Percentiles rank a stretch among this genome's conserved stretches.
Conservation (phyloP, 2,329 filamentous ascomycete species). For the Microdochium nivale region DNA sequence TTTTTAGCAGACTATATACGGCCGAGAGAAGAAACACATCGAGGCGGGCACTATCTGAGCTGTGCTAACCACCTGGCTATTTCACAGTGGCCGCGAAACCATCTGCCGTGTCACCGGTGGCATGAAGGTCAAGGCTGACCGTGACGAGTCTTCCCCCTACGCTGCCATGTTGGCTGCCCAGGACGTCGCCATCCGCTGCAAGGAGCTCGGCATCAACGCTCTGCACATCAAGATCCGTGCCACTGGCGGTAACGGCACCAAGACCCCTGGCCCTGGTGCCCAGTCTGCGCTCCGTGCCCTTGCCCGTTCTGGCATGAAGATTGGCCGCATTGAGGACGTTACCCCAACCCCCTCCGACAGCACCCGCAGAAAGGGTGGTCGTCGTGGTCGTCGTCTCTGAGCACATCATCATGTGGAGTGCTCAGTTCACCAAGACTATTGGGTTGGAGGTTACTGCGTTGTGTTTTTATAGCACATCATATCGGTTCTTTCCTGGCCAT, state of each 20-base stretch:
- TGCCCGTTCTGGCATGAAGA: constrained; percentile 99
- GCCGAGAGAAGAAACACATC: neutral
- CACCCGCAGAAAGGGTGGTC: constrained; percentile 99
- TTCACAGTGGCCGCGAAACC: constrained; percentile 95
- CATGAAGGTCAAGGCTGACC: constrained; percentile 99
- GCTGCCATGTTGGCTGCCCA: constrained; percentile 99
- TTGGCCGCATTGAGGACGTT: constrained; percentile 98
- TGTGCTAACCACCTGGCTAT: constrained; percentile 55
- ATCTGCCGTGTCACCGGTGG: constrained; percentile 99
- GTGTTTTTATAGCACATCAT: constrained; percentile 17
- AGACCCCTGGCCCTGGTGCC: constrained; percentile 98
- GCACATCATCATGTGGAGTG: constrained; percentile 26
- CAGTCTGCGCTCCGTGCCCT: constrained; percentile 98
- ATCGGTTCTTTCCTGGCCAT: constrained; percentile 17
- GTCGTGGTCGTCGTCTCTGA: constrained; percentile 99
- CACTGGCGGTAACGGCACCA: constrained; percentile 99
- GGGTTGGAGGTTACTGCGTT: constrained; percentile 18
- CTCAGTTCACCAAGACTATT: constrained; percentile 17
- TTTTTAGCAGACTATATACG: neutral
- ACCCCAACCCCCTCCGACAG: constrained; percentile 98
- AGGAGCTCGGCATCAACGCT: constrained; percentile 70
- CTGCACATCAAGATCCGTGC: constrained; percentile 99
- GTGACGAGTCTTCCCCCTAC: constrained; percentile 99
- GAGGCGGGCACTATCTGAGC: neutral
- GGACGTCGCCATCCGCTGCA: constrained; percentile 84